Evolutionary conservation across 1,139 yeast species (phyloP).

Genomic region (Sugiyamaella paludigena): DNA sequence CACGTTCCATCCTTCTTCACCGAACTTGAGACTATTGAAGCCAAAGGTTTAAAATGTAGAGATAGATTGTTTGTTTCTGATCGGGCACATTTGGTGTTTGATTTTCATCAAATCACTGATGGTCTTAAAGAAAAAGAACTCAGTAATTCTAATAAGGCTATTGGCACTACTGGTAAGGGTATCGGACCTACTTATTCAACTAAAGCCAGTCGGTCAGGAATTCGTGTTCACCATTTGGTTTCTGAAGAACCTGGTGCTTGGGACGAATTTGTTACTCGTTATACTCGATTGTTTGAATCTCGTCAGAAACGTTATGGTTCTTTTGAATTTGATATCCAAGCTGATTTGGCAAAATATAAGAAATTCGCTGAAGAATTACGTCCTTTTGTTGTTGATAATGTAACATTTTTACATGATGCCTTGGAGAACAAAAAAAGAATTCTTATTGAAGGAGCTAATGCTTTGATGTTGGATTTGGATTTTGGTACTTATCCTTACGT

Average conservation of each 20-base stretch:
- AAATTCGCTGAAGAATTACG: slow-evolving; percentile 67
- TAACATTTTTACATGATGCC: slow-evolving; percentile 85
- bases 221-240: slow-evolving; percentile 93
- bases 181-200: slow-evolving; percentile 98
- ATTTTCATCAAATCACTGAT: slow-evolving; percentile 96
- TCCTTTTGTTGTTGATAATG: slow-evolving; percentile 93
- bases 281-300: slow-evolving; percentile 72
- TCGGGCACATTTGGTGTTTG: slow-evolving; percentile 94
- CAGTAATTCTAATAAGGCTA: slow-evolving; percentile 78
- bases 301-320: slow-evolving; percentile 90
- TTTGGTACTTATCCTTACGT: slow-evolving; percentile 98
- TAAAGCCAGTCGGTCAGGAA: slow-evolving; percentile 94
- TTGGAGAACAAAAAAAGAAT: slow-evolving; percentile 75
- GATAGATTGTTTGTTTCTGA: slow-evolving; percentile 84
- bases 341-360: slow-evolving; percentile 75
- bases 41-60: slow-evolving; percentile 68
- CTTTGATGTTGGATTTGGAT: slow-evolving; percentile 94
- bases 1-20: slow-evolving; percentile 91
- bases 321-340: slow-evolving; percentile 82
- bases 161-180: slow-evolving; percentile 99
- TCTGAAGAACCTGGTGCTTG: slow-evolving; percentile 88
- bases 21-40: slow-evolving; percentile 77
- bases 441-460: slow-evolving; percentile 97
- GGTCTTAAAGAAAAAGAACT: slow-evolving; percentile 92
- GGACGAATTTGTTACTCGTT: slow-evolving; percentile 82